phyloP scores from a whole-genome alignment of 164 flowering plant genomes.

The Vitis rotundifolia region DNA sequence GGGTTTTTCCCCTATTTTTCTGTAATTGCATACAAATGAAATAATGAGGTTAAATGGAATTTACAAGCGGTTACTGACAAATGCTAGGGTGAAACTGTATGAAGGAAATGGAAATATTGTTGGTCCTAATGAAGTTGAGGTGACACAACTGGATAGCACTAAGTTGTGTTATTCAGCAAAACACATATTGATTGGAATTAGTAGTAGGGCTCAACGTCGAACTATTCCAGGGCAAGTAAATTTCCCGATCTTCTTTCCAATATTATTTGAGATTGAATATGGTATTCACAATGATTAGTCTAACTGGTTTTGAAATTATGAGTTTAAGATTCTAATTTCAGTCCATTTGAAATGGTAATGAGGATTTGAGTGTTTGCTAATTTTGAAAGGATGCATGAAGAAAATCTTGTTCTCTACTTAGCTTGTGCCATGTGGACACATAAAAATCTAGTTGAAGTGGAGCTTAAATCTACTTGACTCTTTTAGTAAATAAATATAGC shows the following conservation, averaged over 20 bases:
- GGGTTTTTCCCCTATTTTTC: not conserved
- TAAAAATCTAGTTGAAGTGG: no score
- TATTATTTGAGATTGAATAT: no score
- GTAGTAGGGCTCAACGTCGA: conserved; percentile 82
- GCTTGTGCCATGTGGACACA: no score
- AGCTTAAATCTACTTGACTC: no score
- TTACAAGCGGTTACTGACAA: conserved; percentile 77
- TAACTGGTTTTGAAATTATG: no score
- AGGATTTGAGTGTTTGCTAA: no score
- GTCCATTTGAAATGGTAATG: no score
- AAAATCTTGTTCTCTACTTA: no score
- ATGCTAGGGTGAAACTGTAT: conserved; percentile 85
- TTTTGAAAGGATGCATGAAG: no score
- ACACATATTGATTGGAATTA: conserved; percentile 90
- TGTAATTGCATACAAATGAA: conserved; percentile 73
- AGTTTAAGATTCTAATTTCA: no score
- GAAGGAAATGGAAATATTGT: conserved; percentile 92
- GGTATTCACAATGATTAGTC: no score
- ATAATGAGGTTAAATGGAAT: conserved; percentile 79
- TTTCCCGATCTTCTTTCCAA: not conserved
- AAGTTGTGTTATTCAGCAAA: conserved; percentile 72
- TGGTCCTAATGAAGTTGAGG: conserved; percentile 90
- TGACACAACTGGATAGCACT: conserved; percentile 85
- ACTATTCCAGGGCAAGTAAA: conserved; percentile 79
- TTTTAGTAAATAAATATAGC: no score